Evolutionary conservation across 352 stramenopile genomes (phyloP), one percentile per base, ranked within the genome.

Genomic region (Peronospora farinosa): DNA sequence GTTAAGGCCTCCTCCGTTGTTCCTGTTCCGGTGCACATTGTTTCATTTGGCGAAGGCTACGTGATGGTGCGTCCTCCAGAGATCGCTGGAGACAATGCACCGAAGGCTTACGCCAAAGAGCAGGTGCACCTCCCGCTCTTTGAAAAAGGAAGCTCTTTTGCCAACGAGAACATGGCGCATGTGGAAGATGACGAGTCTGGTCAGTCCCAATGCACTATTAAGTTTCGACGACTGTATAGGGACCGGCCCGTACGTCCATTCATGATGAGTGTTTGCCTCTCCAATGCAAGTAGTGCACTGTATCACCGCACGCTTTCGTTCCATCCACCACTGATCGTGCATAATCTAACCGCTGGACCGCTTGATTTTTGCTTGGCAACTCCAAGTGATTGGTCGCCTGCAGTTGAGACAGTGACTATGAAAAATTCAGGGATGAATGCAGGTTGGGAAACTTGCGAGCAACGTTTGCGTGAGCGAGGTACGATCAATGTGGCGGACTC

Each of bases 251-350:
- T 92, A 21, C 74, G 81, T 46, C 81, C 81, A 32, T 90, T 92
- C 47, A 83, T 88, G 67, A 81, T 90, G 74, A 80, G 63, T 41
- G 74, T 70, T 19, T 86, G 63, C 7, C 47, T 91, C 5, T 78
- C 72, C 3, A 83, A 50, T 40, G 63, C 69, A 8, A 84, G 63
- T 40, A 67, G 58, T 46, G 77, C 70, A 15, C 32, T 88, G 21
- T 89, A 88, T 39, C 72, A 88, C 41, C 82, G 80, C 13, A 86
- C 74, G 30, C 57, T 92, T 10, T 80, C 77, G 2, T 92, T 92
- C 41, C 63, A 87, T 30, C 69, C 82, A n/a, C 78, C 79, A 9
- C 59, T 92, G 25, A 72, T 88, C n/a, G 64, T 92, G 15, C 79
- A 88, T 35, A 92, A 92, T 55, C 39, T 92, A 10, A 88, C 75